Evolutionary conservation across 2,329 filamentous ascomycete genomes (phyloP).

Genomic region (Ambrosiella xylebori): DNA sequence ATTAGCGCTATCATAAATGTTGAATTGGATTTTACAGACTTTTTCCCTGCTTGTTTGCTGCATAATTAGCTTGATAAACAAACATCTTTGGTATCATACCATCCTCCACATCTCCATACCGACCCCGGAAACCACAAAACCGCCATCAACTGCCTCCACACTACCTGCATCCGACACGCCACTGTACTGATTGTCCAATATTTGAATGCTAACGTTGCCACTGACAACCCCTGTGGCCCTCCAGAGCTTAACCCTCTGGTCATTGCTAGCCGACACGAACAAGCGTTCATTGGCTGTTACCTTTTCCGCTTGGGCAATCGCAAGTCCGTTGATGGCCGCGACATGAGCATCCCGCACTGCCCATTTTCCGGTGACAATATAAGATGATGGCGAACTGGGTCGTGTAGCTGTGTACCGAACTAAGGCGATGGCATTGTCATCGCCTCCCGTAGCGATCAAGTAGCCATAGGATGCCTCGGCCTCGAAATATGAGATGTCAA

Average conservation of each 20-base stretch:
- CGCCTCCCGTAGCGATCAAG: slow-evolving; percentile 59
- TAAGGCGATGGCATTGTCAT: slow-evolving; percentile 61
- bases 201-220: slow-evolving; percentile 18
- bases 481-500: slow-evolving; percentile 31
- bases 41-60: neutral
- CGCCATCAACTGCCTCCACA: slow-evolving; percentile 24
- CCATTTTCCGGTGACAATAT: slow-evolving; percentile 7
- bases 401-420: slow-evolving; percentile 9
- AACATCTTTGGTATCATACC: neutral
- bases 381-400: neutral
- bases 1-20: neutral
- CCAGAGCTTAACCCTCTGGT: slow-evolving; percentile 44
- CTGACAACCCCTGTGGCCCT: slow-evolving; percentile 17
- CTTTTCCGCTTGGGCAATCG: neutral
- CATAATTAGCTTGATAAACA: too few species aligned
- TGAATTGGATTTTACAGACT: too few species aligned
- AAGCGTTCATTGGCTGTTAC: neutral
- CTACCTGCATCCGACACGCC: slow-evolving; percentile 43
- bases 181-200: slow-evolving; percentile 36
- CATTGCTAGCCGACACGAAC: slow-evolving; percentile 35
- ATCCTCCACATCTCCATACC: slow-evolving; percentile 29
- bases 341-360: slow-evolving; percentile 45
- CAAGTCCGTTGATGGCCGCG: slow-evolving; percentile 48
- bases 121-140: slow-evolving; percentile 27
- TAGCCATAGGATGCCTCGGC: slow-evolving; percentile 48